Evolutionary conservation across 2,329 filamentous ascomycete genomes (phyloP).

Genomic region (Xylaria sp.): DNA sequence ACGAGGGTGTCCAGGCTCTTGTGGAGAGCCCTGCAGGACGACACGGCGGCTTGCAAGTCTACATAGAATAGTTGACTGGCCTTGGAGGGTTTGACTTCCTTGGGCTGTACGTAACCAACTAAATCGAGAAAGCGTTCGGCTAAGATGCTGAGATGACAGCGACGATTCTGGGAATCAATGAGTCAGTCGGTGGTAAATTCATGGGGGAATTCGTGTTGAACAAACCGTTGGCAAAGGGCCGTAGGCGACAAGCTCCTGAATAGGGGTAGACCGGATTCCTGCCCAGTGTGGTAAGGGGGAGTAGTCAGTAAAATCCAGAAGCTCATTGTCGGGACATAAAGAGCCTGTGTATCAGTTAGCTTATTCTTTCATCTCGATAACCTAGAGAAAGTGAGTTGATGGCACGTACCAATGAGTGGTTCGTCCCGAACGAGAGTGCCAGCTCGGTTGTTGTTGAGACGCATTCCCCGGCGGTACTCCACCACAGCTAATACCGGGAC

Average conservation of each 20-base stretch:
- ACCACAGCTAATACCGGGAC: slow-evolving; percentile 64
- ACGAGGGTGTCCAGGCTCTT: slow-evolving; percentile 33
- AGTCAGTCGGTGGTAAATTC: slow-evolving; percentile 10
- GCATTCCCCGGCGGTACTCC: slow-evolving; percentile 61
- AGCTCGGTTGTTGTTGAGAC: slow-evolving; percentile 56
- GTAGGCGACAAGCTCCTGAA: slow-evolving; percentile 59
- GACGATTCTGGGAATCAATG: slow-evolving; percentile 54
- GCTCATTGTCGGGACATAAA: slow-evolving; percentile 24
- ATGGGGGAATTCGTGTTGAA: slow-evolving; percentile 11
- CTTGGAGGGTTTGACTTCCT: slow-evolving; percentile 62
- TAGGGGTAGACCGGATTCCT: slow-evolving; percentile 51
- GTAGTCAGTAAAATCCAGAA: slow-evolving; percentile 63
- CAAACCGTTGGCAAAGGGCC: slow-evolving; percentile 64
- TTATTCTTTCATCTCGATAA: not conserved
- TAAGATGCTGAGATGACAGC: slow-evolving; percentile 61
- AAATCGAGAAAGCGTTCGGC: slow-evolving; percentile 64
- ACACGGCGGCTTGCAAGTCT: slow-evolving; percentile 59
- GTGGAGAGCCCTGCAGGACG: slow-evolving; percentile 47
- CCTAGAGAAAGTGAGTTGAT: not conserved
- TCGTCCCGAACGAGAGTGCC: slow-evolving; percentile 56
- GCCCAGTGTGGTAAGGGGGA: slow-evolving; percentile 63
- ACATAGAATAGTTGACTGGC: slow-evolving; percentile 51
- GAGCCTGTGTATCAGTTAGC: slow-evolving; percentile 14
- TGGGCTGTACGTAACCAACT: slow-evolving; percentile 59
- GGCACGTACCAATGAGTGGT: slow-evolving; percentile 58